Evolutionary conservation across 768 basidiomycete genomes (phyloP), one percentile per base, ranked within the genome.

Genomic region (Pholiota molesta): DNA sequence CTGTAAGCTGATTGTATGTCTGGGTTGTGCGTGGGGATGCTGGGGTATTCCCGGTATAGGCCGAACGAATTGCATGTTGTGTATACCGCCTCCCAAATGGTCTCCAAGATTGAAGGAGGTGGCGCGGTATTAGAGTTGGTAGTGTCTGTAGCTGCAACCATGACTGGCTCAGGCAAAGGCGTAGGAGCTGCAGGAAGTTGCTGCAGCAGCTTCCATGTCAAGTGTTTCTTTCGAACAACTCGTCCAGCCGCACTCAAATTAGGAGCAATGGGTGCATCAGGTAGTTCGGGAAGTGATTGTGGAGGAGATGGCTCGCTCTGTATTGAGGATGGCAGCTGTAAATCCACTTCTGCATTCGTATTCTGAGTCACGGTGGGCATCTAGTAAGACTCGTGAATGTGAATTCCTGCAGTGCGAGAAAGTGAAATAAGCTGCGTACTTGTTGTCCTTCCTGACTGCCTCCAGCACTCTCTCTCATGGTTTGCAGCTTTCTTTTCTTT

Each of bases 331-430:
- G 14, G 40, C 40, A 42, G 40, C 13, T 3, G 16, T 7, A 35
- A 79, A 77, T 59, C 65, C 70, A n/a, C n/a, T n/a, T n/a, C n/a
- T n/a, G 0, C 73, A 77, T 52, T 54, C 79, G 11, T 65, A 58
- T 2, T 26, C 53, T 74, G 5, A n/a, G n/a, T n/a, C n/a, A n/a
- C n/a, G 52, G 66, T 60, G 73, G 75, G 40, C 14, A 42, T 42
- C n/a, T 17, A 3, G 33, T 3, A 1, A 8, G 11, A 9, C n/a
- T n/a, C n/a, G n/a, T n/a, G 33, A 35, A 35, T 75, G 59, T 29
- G 62, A 55, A 52, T 28, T 45, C 37, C 53, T 17, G 33, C 11
- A 35, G 11, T 17, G n/a, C n/a, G n/a, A 17, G 16, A 19, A 42
- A 14, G n/a, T n/a, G n/a, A n/a, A n/a, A n/a, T n/a, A 42, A 42